Evolutionary conservation across 2,329 filamentous ascomycete species (phyloP).

Genomic region (Diaporthe sp.): DNA sequence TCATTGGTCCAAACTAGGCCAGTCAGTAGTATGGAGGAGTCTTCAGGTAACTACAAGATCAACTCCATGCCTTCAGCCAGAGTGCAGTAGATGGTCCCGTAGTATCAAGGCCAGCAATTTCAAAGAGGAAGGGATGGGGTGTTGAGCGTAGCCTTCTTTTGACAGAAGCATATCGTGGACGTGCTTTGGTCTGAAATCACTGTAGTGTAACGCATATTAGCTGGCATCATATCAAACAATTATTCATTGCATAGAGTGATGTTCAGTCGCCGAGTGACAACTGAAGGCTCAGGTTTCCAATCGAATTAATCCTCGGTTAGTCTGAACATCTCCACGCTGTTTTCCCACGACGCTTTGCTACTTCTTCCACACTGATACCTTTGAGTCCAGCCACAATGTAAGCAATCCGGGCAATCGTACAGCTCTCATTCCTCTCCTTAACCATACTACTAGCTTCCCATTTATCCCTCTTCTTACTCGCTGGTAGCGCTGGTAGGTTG

Average conservation of each 20-base stretch:
- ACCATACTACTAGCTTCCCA: neutral
- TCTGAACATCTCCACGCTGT: neutral
- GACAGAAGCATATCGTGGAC: too few relatives aligned
- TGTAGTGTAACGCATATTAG: neutral
- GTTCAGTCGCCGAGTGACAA: neutral
- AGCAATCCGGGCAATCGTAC: neutral
- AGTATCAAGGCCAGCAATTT: too few relatives aligned
- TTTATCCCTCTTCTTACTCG: neutral
- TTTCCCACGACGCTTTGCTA: neutral
- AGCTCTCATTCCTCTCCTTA: neutral
- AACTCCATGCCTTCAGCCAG: too few relatives aligned
- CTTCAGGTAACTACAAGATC: too few relatives aligned
- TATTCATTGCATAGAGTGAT: neutral
- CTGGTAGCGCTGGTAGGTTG: neutral
- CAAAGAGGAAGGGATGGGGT: too few relatives aligned
- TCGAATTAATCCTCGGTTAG: neutral
- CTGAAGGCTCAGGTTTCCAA: neutral
- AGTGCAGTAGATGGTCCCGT: too few relatives aligned
- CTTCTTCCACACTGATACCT: neutral
- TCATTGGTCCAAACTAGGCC: too few relatives aligned
- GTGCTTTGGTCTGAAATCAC: too few relatives aligned
- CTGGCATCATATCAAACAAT: neutral
- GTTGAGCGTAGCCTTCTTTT: too few relatives aligned
- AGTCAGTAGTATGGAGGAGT: too few relatives aligned
- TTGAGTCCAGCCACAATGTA: neutral